phyloP scores from a whole-genome alignment of 768 basidiomycete genomes.

The Rubroboletus pulcherrimus region DNA sequence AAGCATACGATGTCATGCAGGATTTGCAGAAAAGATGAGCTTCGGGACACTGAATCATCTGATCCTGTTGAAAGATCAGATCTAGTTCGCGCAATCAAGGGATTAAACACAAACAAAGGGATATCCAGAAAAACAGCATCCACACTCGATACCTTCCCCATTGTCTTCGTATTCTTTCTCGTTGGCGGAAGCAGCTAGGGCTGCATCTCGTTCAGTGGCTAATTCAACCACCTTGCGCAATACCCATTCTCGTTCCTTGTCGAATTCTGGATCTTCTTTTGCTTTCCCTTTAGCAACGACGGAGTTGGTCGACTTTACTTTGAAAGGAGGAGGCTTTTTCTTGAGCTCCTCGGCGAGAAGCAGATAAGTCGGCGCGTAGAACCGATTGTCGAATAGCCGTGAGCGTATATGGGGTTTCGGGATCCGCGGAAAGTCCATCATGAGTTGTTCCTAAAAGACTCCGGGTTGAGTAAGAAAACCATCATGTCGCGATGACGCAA shows the following conservation, averaged over 20 bases:
- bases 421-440: slow-evolving; percentile 53
- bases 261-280: slow-evolving; percentile 44
- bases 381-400: slow-evolving; percentile 34
- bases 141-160: slow-evolving; percentile 74
- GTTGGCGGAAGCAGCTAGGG: slow-evolving; percentile 31
- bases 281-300: slow-evolving; percentile 39
- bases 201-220: slow-evolving; percentile 24
- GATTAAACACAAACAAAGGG: slow-evolving; percentile 53
- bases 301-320: slow-evolving; percentile 33
- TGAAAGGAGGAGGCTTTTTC: slow-evolving; percentile 34
- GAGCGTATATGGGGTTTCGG: slow-evolving; percentile 52
- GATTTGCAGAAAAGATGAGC: slow-evolving; percentile 80
- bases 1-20: slow-evolving; percentile 69
- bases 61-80: slow-evolving; percentile 44
- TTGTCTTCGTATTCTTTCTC: slow-evolving; percentile 45
- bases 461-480: neutral
- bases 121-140: slow-evolving; percentile 78
- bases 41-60: slow-evolving; percentile 87
- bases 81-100: neutral
- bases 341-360: slow-evolving; percentile 39
- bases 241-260: slow-evolving; percentile 46
- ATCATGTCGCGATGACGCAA: neutral
- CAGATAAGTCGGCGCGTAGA: slow-evolving; percentile 69
- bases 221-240: slow-evolving; percentile 32
- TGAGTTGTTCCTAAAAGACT: slow-evolving; percentile 45